Conservation (phyloP, 176 grass and related monocot species). For the Oropetium thomaeum region DNA sequence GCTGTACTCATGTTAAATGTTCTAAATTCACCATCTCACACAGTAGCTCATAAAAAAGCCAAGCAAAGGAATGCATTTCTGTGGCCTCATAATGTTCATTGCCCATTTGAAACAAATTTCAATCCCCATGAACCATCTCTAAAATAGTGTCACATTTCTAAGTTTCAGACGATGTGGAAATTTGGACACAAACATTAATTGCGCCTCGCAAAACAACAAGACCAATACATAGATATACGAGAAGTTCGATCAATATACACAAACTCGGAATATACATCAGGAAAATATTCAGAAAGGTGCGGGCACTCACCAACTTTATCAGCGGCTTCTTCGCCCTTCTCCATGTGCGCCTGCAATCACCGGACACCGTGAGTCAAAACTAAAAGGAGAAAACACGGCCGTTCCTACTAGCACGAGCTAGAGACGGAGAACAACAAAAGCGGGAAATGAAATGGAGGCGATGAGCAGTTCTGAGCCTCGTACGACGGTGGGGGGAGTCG, state of each 20-base stretch:
- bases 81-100: not conserved
- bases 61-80: not conserved
- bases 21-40: not conserved
- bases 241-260: not conserved
- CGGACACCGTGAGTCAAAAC: constrained; percentile 3
- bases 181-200: not conserved
- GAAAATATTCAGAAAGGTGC: not conserved
- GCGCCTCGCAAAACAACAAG: not conserved
- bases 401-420: not conserved
- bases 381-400: not conserved
- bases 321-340: constrained; percentile 40
- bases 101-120: not conserved
- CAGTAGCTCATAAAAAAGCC: not conserved
- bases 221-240: not conserved
- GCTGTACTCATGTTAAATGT: not conserved
- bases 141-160: not conserved
- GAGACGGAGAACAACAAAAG: constrained; percentile 6
- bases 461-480: not conserved
- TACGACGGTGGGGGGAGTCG: constrained; percentile 46
- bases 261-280: not conserved
- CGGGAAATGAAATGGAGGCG: constrained; percentile 21
- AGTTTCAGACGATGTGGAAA: not conserved
- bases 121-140: not conserved
- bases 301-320: constrained; percentile 65
- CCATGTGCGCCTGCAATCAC: constrained; percentile 69